Evolutionary conservation across 1,284 basidiomycete genomes (phyloP), one percentile per base, ranked within the genome.

Genomic region (Porogramme epimiltina): DNA sequence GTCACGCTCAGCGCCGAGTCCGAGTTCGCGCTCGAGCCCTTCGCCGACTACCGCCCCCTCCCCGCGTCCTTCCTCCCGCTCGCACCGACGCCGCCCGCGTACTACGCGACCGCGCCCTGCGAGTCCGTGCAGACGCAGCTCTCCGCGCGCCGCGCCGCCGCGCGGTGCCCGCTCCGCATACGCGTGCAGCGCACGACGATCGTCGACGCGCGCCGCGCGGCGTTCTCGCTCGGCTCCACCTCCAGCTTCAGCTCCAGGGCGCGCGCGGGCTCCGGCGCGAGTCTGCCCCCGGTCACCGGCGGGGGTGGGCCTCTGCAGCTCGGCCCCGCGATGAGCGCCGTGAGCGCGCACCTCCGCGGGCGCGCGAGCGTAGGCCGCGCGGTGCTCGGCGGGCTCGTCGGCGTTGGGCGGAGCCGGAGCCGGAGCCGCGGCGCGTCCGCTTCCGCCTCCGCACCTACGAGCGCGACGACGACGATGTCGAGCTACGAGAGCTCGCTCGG

Each of bases 51-150:
- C 53, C 63, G 60, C 22, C 61, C 64, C 15, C 51, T 51, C 19
- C 57, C 58, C 1, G 55, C 62, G 22, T 67, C 66, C 3, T 69
- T 68, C 56, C 64, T 66, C 39, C 62, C 66, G 31, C 49, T 69
- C n/a, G 54, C 58, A 13, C 36, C 52, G 3, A 38, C 56, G 5
- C 18, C 47, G 36, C n/a, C n/a, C 53, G 55, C 4, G 42, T 8
- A 31, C 28, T 31, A 49, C n/a, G 31, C 54, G 20, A 33, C 28
- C 42, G 39, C 52, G 26, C 52, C 61, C 8, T 45, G 46, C 28
- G 55, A 51, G 42, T 52, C 54, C 8, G 37, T 63, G 22, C 61
- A 57, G 38, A 47, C 49, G 22, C 47, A 49, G 16, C 19, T 46
- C 3, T 40, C 43, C n/a, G n/a, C 40, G 34, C 47, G 49, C 25